phyloP scores from a whole-genome alignment of 768 basidiomycete genomes.

The Russula virescens region DNA sequence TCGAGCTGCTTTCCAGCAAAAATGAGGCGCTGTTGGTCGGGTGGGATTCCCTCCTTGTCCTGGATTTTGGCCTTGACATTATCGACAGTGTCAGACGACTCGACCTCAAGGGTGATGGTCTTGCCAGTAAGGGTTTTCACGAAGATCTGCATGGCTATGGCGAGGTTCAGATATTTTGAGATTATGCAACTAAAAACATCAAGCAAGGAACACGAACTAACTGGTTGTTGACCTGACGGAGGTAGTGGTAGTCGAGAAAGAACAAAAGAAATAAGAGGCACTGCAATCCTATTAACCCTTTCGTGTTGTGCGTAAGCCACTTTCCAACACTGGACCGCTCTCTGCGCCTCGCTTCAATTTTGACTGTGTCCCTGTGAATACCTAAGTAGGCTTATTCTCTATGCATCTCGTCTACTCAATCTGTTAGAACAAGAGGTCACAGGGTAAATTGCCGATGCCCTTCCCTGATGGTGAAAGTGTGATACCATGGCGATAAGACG shows the following conservation, averaged over 20 bases:
- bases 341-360: no score
- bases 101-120: constrained; percentile 35
- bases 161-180: not conserved
- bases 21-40: no score
- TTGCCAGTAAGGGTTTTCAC: constrained; percentile 35
- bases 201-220: not conserved
- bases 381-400: no score
- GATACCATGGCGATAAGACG: constrained; percentile 70
- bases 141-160: constrained; percentile 32
- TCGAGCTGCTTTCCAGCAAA: constrained; percentile 48
- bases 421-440: constrained; percentile 66
- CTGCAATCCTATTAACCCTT: no score
- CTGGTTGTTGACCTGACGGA: no score
- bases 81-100: constrained; percentile 34
- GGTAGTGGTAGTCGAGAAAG: constrained; percentile 16
- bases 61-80: constrained; percentile 35
- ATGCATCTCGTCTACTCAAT: constrained; percentile 42
- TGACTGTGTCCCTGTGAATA: no score
- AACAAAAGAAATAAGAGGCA: no score
- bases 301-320: not conserved
- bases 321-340: not conserved
- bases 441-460: constrained; percentile 52
- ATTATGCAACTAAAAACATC: not conserved
- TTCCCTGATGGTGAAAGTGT: constrained; percentile 55
- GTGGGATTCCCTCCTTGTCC: no score